These are phyloP conservation scores for Piloderma croceum DNA, from an alignment of 768 basidiomycete genomes.

Conservation along the genomic window DNA sequence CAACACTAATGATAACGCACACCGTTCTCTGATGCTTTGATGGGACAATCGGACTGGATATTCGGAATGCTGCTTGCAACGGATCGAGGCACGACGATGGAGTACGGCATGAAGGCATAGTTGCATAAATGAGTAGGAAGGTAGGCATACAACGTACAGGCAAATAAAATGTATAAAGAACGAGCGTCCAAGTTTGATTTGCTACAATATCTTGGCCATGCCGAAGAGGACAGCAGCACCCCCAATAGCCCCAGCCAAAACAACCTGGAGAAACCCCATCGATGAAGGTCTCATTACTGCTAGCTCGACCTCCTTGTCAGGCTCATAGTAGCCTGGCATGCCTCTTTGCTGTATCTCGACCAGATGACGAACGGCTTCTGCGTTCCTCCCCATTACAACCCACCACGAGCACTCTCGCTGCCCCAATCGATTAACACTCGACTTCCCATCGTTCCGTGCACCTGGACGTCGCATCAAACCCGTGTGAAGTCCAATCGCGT, in stretches of 20 bases:
- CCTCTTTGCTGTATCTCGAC: conserved; percentile 17
- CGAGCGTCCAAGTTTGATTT: conserved; percentile 4
- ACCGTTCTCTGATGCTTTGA: too few relatives aligned
- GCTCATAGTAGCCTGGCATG: neutral
- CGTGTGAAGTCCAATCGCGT: conserved; percentile 22
- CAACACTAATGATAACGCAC: too few relatives aligned
- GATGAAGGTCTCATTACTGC: neutral
- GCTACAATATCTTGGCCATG: conserved; percentile 27
- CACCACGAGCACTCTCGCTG: conserved; percentile 25
- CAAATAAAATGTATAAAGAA: conserved; percentile 9
- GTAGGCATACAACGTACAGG: conserved; percentile 3
- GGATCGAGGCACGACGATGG: too few relatives aligned
- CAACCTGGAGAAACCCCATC: conserved; percentile 26
- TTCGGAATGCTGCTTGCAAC: too few relatives aligned
- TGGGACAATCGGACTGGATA: too few relatives aligned
- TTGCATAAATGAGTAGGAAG: conserved; percentile 17
- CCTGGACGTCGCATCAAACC: conserved; percentile 18
- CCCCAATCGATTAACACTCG: conserved; percentile 2
- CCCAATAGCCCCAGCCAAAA: conserved; percentile 26
- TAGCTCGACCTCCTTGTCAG: neutral
- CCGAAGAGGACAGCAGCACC: conserved; percentile 26
- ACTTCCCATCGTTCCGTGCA: conserved; percentile 3
- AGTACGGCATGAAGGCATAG: neutral
- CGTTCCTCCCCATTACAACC: conserved; percentile 28
- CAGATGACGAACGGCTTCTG: conserved; percentile 22